Conservation (phyloP, 495 filamentous ascomycete species). For the Sordaria brevicollis region DNA sequence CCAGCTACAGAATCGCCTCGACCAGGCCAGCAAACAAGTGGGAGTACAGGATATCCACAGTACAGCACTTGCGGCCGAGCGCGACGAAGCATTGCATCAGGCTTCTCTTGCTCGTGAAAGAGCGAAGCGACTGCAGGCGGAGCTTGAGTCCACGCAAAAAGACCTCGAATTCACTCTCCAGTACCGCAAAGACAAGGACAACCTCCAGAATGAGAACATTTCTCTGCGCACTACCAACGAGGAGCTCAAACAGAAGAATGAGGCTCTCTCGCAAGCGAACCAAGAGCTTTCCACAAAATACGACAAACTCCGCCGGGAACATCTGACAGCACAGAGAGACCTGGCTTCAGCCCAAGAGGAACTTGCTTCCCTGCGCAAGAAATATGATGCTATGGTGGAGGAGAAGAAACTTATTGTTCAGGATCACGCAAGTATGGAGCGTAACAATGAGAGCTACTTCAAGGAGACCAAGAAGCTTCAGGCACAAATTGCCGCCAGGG, state of each 20-base stretch:
- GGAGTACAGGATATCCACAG: constrained; percentile 37
- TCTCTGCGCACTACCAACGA: constrained; percentile 24
- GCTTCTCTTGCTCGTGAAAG: constrained; percentile 30
- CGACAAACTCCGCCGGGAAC: constrained; percentile 27
- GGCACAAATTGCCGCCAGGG: constrained; percentile 27
- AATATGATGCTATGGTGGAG: constrained; percentile 19
- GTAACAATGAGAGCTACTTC: constrained; percentile 36
- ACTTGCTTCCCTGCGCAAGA: constrained; percentile 22
- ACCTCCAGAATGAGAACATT: constrained; percentile 24
- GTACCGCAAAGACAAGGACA: constrained; percentile 21
- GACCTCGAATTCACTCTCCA: constrained; percentile 24
- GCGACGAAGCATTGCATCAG: constrained; percentile 35
- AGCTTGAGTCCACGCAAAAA: constrained; percentile 27
- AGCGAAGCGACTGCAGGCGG: constrained; percentile 32
- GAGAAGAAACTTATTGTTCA: constrained; percentile 30
- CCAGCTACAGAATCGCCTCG: constrained; percentile 29
- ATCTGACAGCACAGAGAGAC: constrained; percentile 25
- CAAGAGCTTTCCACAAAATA: constrained; percentile 21
- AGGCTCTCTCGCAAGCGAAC: constrained; percentile 15
- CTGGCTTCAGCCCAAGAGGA: constrained; percentile 24
- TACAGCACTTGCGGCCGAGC: constrained; percentile 33
- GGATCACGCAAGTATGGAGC: constrained; percentile 34
- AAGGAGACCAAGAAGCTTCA: constrained; percentile 36
- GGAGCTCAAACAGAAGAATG: constrained; percentile 17
- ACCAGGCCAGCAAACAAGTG: constrained; percentile 35